phyloP scores from a whole-genome alignment of 179 eudicot species.

The Gypsophila paniculata region DNA sequence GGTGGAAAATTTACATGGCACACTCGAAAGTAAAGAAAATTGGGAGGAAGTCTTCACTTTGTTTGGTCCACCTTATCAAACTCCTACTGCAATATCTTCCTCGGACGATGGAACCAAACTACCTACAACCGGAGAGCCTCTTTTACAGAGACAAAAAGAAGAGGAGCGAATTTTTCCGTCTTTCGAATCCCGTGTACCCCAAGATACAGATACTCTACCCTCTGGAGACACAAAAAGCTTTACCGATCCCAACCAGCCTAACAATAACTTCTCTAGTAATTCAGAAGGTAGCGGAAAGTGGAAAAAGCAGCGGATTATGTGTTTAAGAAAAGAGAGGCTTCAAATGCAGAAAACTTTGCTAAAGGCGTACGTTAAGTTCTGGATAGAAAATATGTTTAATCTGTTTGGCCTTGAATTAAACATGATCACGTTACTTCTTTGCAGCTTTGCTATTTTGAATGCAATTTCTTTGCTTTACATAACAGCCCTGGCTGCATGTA shows the following conservation, averaged over 20 bases:
- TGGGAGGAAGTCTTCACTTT: slow-evolving; percentile 94
- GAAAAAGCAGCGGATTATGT: slow-evolving; percentile 61
- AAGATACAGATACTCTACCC: slow-evolving; percentile 22
- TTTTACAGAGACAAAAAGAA: slow-evolving; percentile 37
- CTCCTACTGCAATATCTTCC: slow-evolving; percentile 9
- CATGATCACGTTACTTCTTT: slow-evolving; percentile 77
- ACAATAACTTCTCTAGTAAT: slow-evolving; percentile 50
- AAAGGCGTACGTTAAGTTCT: slow-evolving; percentile 77
- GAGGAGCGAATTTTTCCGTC: slow-evolving; percentile 31
- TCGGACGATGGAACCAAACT: slow-evolving; percentile 15
- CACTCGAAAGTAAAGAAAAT: slow-evolving; percentile 34
- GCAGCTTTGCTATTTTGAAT: slow-evolving; percentile 83
- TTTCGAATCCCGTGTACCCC: slow-evolving; percentile 26
- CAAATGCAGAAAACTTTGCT: slow-evolving; percentile 76
- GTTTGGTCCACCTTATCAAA: slow-evolving; percentile 52
- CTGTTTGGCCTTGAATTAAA: slow-evolving; percentile 95
- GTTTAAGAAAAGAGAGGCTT: slow-evolving; percentile 77
- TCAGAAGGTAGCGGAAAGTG: slow-evolving; percentile 79
- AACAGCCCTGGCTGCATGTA: slow-evolving; percentile 76
- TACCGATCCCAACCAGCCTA: slow-evolving; percentile 28
- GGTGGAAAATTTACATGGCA: slow-evolving; percentile 67
- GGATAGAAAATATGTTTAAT: slow-evolving; percentile 89
- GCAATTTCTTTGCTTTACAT: slow-evolving; percentile 74
- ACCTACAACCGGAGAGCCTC: slow-evolving; percentile 35
- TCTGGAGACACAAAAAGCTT: slow-evolving; percentile 37